phyloP scores from a whole-genome alignment of 495 filamentous ascomycete species.

The Penicillium angulare region DNA sequence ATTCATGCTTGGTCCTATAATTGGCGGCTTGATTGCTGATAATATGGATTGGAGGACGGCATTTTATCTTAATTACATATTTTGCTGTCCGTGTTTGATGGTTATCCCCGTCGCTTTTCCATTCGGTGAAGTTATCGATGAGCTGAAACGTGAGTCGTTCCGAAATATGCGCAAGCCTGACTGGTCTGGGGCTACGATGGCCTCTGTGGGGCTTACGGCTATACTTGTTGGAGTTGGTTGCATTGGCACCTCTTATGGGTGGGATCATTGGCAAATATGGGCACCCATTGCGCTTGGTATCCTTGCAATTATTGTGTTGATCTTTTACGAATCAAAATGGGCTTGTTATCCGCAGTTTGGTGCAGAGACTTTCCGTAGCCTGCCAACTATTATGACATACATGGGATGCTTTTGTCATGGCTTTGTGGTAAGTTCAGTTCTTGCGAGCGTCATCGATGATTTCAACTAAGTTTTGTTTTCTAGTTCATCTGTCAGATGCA shows the following conservation, averaged over 20 bases:
- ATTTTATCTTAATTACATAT: conserved; percentile 45
- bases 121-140: no score
- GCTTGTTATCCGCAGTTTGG: conserved; percentile 54
- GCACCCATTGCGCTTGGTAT: conserved; percentile 54
- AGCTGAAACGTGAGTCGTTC: conserved; percentile 27
- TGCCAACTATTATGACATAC: conserved; percentile 36
- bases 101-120: conserved; percentile 36
- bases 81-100: conserved; percentile 35
- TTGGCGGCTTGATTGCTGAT: conserved; percentile 39
- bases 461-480: background rate
- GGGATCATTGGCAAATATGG: conserved; percentile 44
- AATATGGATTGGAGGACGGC: conserved; percentile 38
- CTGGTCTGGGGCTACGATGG: conserved; percentile 36
- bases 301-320: conserved; percentile 37
- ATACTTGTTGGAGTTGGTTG: conserved; percentile 39
- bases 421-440: conserved; percentile 41
- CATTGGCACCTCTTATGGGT: conserved; percentile 32
- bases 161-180: conserved; percentile 33
- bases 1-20: conserved; percentile 32
- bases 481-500: conserved; percentile 53
- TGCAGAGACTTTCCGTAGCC: conserved; percentile 46
- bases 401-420: conserved; percentile 52
- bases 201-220: conserved; percentile 23
- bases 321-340: conserved; percentile 48
- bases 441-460: background rate